These are phyloP conservation scores for Brettanomyces anomalus DNA, from an alignment of 805 yeast genomes.

Conservation along the genomic window DNA sequence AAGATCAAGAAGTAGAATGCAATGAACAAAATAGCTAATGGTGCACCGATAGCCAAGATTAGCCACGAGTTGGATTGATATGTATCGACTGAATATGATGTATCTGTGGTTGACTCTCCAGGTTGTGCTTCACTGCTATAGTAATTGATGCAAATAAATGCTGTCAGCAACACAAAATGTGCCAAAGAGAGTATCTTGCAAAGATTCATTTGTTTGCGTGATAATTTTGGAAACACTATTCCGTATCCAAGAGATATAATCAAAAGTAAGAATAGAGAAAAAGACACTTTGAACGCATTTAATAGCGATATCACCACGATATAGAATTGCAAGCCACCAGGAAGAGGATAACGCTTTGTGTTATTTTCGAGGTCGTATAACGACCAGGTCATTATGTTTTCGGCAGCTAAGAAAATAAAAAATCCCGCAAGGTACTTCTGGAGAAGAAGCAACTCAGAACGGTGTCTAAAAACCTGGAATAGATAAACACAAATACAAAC, in stretches of 20 bases:
- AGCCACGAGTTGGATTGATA: constrained; percentile 41
- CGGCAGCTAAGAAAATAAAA: constrained; percentile 72
- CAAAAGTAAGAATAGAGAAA: constrained; percentile 78
- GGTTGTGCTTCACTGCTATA: constrained; percentile 26
- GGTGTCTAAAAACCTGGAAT: constrained; percentile 76
- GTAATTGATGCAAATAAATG: constrained; percentile 41
- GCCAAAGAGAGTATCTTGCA: constrained; percentile 51
- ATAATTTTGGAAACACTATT: constrained; percentile 80
- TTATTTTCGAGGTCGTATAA: constrained; percentile 76
- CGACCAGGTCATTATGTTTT: constrained; percentile 84
- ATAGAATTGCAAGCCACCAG: constrained; percentile 52
- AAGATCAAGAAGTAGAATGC: constrained; percentile 69
- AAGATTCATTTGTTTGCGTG: constrained; percentile 63
- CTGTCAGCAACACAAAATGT: constrained; percentile 46
- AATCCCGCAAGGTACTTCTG: constrained; percentile 88
- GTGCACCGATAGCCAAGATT: constrained; percentile 51
- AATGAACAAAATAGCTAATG: constrained; percentile 61
- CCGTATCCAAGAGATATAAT: constrained; percentile 92
- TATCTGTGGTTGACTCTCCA: constrained; percentile 22
- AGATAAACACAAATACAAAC: constrained; percentile 76
- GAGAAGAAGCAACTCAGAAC: constrained; percentile 79
- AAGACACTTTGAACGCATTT: constrained; percentile 74
- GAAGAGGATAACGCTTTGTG: constrained; percentile 27
- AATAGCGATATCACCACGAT: constrained; percentile 70
- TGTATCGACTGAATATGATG: constrained; percentile 36